phyloP scores from a whole-genome alignment of 2,329 filamentous ascomycete genomes.

The Xylariaceae sp. region DNA sequence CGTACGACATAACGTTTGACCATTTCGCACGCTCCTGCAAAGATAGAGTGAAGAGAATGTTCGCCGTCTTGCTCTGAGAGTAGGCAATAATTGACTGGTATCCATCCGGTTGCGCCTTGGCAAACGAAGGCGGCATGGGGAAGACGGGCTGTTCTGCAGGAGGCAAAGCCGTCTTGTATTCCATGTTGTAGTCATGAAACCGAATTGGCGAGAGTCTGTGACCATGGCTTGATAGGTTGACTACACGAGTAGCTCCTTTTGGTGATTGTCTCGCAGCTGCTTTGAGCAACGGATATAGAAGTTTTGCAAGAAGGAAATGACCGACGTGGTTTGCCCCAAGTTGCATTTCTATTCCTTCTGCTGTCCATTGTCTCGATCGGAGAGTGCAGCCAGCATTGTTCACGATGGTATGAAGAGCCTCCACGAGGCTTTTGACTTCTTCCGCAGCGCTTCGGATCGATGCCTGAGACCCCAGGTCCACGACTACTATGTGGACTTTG shows the following conservation, averaged over 20 bases:
- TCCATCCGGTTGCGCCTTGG: slow-evolving; percentile 32
- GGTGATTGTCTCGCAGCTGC: slow-evolving; percentile 32
- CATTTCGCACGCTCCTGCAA: slow-evolving; percentile 35
- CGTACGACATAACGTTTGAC: slow-evolving; percentile 36
- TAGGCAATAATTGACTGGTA: slow-evolving; percentile 44
- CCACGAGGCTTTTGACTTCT: slow-evolving; percentile 31
- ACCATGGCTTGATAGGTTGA: slow-evolving; percentile 43
- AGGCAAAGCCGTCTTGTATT: slow-evolving; percentile 36
- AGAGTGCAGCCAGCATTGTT: slow-evolving; percentile 42
- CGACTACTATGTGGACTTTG: slow-evolving; percentile 33
- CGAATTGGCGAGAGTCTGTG: slow-evolving; percentile 41
- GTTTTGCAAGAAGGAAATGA: slow-evolving; percentile 38
- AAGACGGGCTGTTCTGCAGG: slow-evolving; percentile 31
- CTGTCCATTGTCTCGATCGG: slow-evolving; percentile 39
- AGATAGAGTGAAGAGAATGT: slow-evolving; percentile 43
- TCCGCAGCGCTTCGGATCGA: slow-evolving; percentile 37
- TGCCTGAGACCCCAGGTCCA: slow-evolving; percentile 38
- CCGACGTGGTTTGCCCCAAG: slow-evolving; percentile 40
- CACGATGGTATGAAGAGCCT: slow-evolving; percentile 40
- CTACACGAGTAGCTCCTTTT: slow-evolving; percentile 32
- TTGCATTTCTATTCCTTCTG: slow-evolving; percentile 43
- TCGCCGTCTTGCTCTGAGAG: slow-evolving; percentile 51
- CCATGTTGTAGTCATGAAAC: slow-evolving; percentile 44
- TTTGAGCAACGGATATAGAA: slow-evolving; percentile 36
- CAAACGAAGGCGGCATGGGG: slow-evolving; percentile 30